Evolutionary conservation across 306 rosid species (phyloP), one percentile per base, ranked within the genome.

Genomic region (Casuarina equisetifolia): DNA sequence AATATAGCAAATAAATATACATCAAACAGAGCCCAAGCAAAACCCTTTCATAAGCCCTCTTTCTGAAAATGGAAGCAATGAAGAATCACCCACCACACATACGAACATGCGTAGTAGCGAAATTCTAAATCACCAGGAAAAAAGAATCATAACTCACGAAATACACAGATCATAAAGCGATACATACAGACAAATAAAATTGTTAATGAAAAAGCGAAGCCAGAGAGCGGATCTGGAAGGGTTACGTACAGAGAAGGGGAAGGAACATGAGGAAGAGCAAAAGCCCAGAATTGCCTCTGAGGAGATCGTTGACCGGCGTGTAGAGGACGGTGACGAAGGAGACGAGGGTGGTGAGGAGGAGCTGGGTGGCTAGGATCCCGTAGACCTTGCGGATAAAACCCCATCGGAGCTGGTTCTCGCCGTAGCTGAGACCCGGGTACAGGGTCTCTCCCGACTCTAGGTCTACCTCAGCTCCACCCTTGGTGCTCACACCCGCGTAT

Each of bases 381-480:
- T 92, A 95, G 40, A 95, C 98, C 81, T 94, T 94, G 61, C 98
- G 98, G 19, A 94, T 85, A 85, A 94, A 94, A 0, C 97, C 97
- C 98, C 98, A 94, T 79, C 98, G 98, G 79, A 94, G 97, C 85
- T 89, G 93, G 53, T 94, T 94, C 83, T 95, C 98, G 17, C 92
- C 92, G 69, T 52, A 20, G 82, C 91, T 83, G 5, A 95, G 69
- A 19, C 98, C 98, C 0, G 98, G 98, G 75, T 83, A 95, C 49
- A 95, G 72, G 19, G 82, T 73, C 84, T 92, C 97, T 5, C 98
- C 98, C 4, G 97, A 85, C 84, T 94, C 98, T 20, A 94, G 72
- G 76, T 94, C 98, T n/a, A 84, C 83, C 69, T 84, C 91, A 61
- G 10, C 87, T 54, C 69, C 85, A 59, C 16, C 52, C 73, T 81